These are phyloP conservation scores for Penicillium waksmanii DNA, from an alignment of 495 filamentous ascomycete species.

Conservation along the genomic window DNA sequence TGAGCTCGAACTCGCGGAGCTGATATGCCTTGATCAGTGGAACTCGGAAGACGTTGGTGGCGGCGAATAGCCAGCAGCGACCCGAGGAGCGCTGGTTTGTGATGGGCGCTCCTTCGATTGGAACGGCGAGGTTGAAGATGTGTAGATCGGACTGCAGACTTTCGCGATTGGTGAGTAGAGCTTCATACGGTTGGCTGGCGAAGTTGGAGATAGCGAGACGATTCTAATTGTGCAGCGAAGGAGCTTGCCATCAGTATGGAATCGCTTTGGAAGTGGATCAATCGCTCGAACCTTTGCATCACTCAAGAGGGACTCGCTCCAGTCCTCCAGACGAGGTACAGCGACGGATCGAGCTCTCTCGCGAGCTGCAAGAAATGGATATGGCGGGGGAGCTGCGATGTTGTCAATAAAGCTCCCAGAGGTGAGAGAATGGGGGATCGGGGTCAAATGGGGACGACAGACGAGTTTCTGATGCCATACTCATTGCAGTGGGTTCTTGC, in stretches of 20 bases:
- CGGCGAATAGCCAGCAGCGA: slow-evolving; percentile 88
- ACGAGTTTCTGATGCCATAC: not conserved
- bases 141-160: slow-evolving; percentile 66
- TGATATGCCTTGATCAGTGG: slow-evolving; percentile 80
- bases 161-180: slow-evolving; percentile 53
- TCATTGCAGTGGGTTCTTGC: not conserved
- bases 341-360: slow-evolving; percentile 19
- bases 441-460: not conserved
- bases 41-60: slow-evolving; percentile 84
- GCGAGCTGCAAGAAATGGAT: slow-evolving; percentile 12
- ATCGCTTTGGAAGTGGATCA: not conserved
- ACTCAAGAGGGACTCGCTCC: slow-evolving; percentile 27
- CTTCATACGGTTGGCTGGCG: slow-evolving; percentile 56
- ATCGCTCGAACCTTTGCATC: slow-evolving; percentile 25
- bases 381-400: slow-evolving; percentile 23
- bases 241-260: not conserved
- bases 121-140: slow-evolving; percentile 80
- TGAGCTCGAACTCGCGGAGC: slow-evolving; percentile 78
- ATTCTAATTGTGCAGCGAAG: slow-evolving; percentile 40
- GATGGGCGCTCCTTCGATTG: slow-evolving; percentile 78
- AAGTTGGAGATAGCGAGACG: slow-evolving; percentile 72
- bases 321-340: slow-evolving; percentile 19
- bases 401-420: not conserved
- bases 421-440: not conserved
- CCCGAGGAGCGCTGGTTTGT: slow-evolving; percentile 82